Base-by-base conservation (phyloP, 164 flowering plant genomes). In the Piper longum region DNA sequence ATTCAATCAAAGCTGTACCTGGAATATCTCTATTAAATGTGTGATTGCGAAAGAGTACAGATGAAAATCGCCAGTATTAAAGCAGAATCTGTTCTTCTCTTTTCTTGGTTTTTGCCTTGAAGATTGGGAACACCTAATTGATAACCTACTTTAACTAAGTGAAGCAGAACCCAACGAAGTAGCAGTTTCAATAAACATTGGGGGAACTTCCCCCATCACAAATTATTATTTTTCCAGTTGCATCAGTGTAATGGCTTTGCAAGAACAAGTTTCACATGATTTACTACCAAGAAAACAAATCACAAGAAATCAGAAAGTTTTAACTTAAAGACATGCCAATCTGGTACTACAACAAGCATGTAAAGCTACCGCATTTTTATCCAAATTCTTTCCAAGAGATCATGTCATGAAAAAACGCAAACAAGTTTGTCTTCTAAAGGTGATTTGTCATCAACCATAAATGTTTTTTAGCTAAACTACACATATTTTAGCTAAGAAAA, bases 1-100 rank as follows among this genome's bases (percentile, higher is more conserved):
- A 26, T 59, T 85, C 83, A 60, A 80, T n/a, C 72, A 92, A 78
- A 56, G 89, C 89, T 67, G 77, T 80, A 73, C 86, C 98, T 92
- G 82, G 68, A 72, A 69, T n/a, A 65, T 55, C 39, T 56, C 26
- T 48, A 2, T 48, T 48, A 48, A 48, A 2, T 9, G 8, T 9
- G 52, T 48, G 9, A 48, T 48, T 2, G 52, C 14, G 52, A 48
- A 48, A 48, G 52, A 48, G 3, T 48, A 3, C 52, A 48, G 14
- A 48, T 48, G 7, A 14, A 48, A 48, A 26, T 26, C 36, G 36
- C 11, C 14, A 48, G 14, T 48, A 13, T 2, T 8, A 5, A 14
- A 48, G 52, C 7, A 48, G 11, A 48, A 48, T 48, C 52, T 9
- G 14, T 14, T 9, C 14, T 0, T 2, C 36, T 26, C 36, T 26